Base-by-base conservation (phyloP, 1,139 yeast genomes). In the Nakaseomyces delphensis region DNA sequence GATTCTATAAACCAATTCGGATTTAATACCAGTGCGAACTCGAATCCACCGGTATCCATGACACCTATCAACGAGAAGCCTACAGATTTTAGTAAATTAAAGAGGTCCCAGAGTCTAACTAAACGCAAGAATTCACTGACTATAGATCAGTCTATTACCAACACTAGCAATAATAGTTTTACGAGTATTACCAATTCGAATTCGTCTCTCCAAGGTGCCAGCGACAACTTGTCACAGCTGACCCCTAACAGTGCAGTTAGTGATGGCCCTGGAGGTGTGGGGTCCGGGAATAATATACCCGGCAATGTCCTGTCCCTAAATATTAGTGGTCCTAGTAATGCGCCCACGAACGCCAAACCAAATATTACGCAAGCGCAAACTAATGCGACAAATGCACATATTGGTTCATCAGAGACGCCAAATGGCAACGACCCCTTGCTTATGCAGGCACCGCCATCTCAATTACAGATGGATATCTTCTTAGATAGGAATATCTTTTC, bases 41-140 rank as follows among this genome's bases (percentile, higher is more conserved):
- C 71, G 4, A 66, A 67, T 39, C 57, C 71, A 18, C 76, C 82
- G 11, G 65, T 80, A 53, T 73, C 84, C 0, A 82, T 82, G 93
- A 82, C 93, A 0, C 93, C 91, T 0, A 77, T 82, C 1, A 71
- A 83, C 1, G 93, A 82, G 53, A 77, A 71, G 51, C 75, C 63
- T 18, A 52, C 55, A 42, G 60, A 59, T 45, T 48, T 54, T 28
- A 42, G 40, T 18, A 49, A 51, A 43, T 31, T 54, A 4, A 55
- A 54, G 48, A 48, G 60, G 42, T 52, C 59, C 25, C 55, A 53
- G 7, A 57, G 62, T 38, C 46, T 50, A 10, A 42, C 51, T 21
- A 52, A 50, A 11, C 45, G 55, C 16, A 54, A 49, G 28, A 47
- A 42, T 35, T 44, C 49, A n/a, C 25, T 32, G n/a, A 36, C 42